Evolutionary conservation across 768 basidiomycete genomes (phyloP).

Genomic region (Lactarius quietus): DNA sequence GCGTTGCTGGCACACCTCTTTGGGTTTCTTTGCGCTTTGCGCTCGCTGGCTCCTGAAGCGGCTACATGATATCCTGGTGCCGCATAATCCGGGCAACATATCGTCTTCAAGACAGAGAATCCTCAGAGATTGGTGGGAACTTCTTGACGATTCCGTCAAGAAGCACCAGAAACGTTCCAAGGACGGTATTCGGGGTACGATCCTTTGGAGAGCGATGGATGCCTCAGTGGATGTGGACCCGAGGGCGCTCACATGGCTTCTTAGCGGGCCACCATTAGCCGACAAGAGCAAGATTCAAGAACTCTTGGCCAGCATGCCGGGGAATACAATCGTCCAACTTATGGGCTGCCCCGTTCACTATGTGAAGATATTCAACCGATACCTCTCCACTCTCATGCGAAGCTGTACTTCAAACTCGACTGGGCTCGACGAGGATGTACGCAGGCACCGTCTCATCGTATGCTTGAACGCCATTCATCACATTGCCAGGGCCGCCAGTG

Average conservation of each 20-base stretch:
- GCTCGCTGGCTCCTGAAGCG: conserved; percentile 3
- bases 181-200: conserved; percentile 4
- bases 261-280: conserved; percentile 1
- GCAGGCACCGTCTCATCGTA: conserved; percentile 8
- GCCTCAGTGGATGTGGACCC: conserved; percentile 1
- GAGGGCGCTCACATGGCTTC: conserved; percentile 9
- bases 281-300: conserved; percentile 13
- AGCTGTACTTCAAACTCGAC: conserved; percentile 5
- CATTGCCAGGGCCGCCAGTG: background rate
- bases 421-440: conserved; percentile 6
- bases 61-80: conserved; percentile 12
- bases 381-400: conserved; percentile 12
- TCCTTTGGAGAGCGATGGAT: background rate
- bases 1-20: conserved; percentile 3
- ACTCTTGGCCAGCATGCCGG: conserved; percentile 1
- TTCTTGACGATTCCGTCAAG: background rate
- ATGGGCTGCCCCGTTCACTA: background rate
- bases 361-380: background rate
- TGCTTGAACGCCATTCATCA: conserved; percentile 15
- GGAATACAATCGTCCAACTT: conserved; percentile 3
- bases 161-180: background rate
- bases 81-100: conserved; percentile 6
- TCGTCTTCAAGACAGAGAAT: background rate
- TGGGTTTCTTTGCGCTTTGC: background rate
- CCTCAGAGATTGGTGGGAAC: conserved; percentile 4